Conservation (phyloP, 306 rosid genomes). For the Cicer pinnatifidum region DNA sequence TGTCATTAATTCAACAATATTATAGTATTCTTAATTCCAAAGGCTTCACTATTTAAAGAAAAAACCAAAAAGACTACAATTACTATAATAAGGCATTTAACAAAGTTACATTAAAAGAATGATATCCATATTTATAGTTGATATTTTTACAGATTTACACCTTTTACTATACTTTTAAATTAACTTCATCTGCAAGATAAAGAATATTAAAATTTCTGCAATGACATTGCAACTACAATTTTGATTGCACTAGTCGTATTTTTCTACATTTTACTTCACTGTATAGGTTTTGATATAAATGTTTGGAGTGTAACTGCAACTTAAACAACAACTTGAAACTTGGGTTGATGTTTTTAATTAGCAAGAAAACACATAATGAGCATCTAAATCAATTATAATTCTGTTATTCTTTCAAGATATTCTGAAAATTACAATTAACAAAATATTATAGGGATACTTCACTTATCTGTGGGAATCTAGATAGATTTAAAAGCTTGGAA, state of each 20-base stretch:
- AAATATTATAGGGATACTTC: not conserved
- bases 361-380: not conserved
- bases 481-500: conserved; percentile 67
- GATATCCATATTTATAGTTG: not conserved
- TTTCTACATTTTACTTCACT: no score
- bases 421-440: conserved; percentile 2
- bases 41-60: conserved; percentile 7
- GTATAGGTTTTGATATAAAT: no score
- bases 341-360: not conserved
- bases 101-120: not conserved
- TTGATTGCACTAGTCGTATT: no score
- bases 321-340: not conserved
- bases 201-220: no score
- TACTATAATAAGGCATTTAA: not conserved
- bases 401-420: not conserved
- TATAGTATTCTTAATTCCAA: conserved; percentile 1
- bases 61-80: not conserved
- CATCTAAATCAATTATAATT: not conserved
- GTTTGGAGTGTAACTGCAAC: no score
- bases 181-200: no score
- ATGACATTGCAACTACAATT: no score
- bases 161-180: no score
- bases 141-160: no score
- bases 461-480: conserved; percentile 84
- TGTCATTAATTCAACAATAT: conserved; percentile 43